Evolutionary conservation across 805 yeast species (phyloP), one percentile per base, ranked within the genome.

Genomic region (Monosporozyma aquatica): DNA sequence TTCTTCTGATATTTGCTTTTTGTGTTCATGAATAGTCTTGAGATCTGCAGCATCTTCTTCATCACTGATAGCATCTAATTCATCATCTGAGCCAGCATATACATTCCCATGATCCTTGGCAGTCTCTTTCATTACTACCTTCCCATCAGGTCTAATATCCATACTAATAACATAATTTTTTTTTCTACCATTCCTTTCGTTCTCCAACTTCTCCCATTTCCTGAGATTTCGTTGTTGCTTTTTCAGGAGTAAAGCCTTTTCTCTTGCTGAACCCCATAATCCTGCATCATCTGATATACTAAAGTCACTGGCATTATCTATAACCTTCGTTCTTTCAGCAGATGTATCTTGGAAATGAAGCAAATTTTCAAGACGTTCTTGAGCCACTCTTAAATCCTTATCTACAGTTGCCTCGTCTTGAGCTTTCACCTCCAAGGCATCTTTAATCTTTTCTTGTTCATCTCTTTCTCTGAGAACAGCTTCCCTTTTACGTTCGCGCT

Each of bases 301-400:
- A 43, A 80, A 62, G 58, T 92, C 98, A 5, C 95, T 77, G 0
- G 94, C 96, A 56, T 86, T 81, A 58, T 92, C 99, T 30, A 94
- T 89, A 48, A 92, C 87, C 51, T 76, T 78, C 0, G 98, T 92
- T 58, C 99, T 71, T 59, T 87, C 94, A 1, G 89, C 85, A 6
- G 94, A 84, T 14, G 89, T 78, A 2, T 76, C 85, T 59, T 92
- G 98, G 60, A 80, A 92, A 47, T 78, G 74, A 35, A 92, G 66
- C 38, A 92, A 65, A 25, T 76, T 81, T 25, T 85, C 84, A 38
- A 92, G 65, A 40, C 89, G 68, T 36, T 75, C 76, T 51, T 84
- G 82, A 0, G 98, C 98, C 43, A 70, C 69, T 4, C 68, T 49
- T 28, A 85, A 62, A 33, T 81, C 89, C 0, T 75, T 71, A 28